phyloP scores from a whole-genome alignment of 352 stramenopile genomes.

The Phytophthora pinifolia region DNA sequence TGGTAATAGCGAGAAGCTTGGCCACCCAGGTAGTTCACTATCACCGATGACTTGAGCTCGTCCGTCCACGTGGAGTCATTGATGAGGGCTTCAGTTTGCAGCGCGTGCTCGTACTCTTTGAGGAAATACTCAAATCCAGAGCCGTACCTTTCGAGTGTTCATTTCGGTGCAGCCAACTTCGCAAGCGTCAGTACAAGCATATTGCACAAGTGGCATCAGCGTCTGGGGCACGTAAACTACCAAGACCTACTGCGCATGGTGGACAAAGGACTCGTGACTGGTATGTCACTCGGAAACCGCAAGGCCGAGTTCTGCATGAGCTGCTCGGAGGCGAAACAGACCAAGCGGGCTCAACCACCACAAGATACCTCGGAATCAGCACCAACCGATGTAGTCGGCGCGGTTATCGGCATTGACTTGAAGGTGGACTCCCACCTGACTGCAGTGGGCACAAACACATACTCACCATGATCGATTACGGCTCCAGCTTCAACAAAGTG shows the following conservation, averaged over 20 bases:
- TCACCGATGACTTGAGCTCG: no score
- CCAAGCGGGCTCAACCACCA: neutral
- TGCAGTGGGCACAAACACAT: neutral
- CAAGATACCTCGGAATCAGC: slow-evolving; percentile 9
- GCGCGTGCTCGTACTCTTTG: no score
- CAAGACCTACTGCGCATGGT: neutral
- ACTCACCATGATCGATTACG: neutral
- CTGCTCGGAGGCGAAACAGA: slow-evolving; percentile 13
- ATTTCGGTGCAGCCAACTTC: no score
- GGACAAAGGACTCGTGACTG: neutral
- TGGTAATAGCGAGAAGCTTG: no score
- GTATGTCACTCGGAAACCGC: neutral
- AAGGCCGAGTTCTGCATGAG: slow-evolving; percentile 12
- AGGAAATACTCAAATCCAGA: no score
- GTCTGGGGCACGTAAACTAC: neutral
- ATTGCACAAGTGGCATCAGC: no score
- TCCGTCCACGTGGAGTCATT: no score
- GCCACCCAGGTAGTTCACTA: no score
- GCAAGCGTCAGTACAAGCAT: no score
- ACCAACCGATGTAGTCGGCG: slow-evolving; percentile 4
- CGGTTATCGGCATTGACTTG: slow-evolving; percentile 7
- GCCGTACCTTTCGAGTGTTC: no score
- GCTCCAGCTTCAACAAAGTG: neutral
- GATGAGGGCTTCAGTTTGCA: no score
- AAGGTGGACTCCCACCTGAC: slow-evolving; percentile 12